Percentiles rank a stretch among this genome's conserved stretches.
Evolutionary conservation across 805 yeast species (phyloP).

Genomic region (Teunomyces gatunensis): DNA sequence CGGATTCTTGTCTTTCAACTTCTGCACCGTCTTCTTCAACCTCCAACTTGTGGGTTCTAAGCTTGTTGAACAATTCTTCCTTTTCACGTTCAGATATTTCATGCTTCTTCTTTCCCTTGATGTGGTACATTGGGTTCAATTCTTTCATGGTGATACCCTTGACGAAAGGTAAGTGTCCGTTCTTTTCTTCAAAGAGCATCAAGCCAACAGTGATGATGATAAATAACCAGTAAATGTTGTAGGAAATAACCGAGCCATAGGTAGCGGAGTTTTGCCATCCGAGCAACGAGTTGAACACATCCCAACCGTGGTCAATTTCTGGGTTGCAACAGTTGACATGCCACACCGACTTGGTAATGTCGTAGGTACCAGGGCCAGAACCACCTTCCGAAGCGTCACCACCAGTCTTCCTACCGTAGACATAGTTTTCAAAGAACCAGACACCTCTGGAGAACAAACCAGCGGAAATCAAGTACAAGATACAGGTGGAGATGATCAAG

Average conservation of each 20-base stretch:
- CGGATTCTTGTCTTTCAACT: constrained; percentile 2
- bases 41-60: constrained; percentile 9
- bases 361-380: constrained; percentile 92
- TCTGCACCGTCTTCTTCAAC: background rate
- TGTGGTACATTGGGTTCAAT: constrained; percentile 35
- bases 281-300: constrained; percentile 86
- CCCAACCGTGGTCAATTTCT: constrained; percentile 91
- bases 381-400: constrained; percentile 96
- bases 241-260: constrained; percentile 84
- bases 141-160: constrained; percentile 37
- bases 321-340: constrained; percentile 98
- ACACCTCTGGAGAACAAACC: constrained; percentile 92
- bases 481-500: constrained; percentile 81
- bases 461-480: constrained; percentile 84
- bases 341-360: constrained; percentile 78
- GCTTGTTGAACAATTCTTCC: constrained; percentile 34
- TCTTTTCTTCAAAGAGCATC: constrained; percentile 81
- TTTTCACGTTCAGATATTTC: constrained; percentile 32
- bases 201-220: constrained; percentile 53
- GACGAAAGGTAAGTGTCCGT: constrained; percentile 74
- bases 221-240: constrained; percentile 84
- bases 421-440: constrained; percentile 80
- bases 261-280: constrained; percentile 99
- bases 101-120: constrained; percentile 32
- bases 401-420: constrained; percentile 67